These are phyloP conservation scores for Boletus tylopilopsis DNA, from an alignment of 768 basidiomycete species.

Conservation along the genomic window DNA sequence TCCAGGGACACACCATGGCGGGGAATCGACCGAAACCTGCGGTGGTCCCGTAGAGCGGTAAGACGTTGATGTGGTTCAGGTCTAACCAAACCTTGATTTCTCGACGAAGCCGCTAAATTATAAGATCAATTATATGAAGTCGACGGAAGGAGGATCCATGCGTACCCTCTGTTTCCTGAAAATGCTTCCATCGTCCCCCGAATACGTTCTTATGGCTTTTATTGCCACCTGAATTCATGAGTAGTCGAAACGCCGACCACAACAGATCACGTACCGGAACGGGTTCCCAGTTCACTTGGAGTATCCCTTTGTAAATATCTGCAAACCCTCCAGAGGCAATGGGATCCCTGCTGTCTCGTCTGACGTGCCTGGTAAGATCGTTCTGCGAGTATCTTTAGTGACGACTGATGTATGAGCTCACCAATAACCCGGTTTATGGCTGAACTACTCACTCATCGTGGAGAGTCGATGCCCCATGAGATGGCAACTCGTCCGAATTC, in stretches of 20 bases:
- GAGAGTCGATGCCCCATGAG: background rate
- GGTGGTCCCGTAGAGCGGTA: conserved; percentile 14
- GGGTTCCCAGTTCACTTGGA: conserved; percentile 4
- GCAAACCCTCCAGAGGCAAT: conserved; percentile 15
- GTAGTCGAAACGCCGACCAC: background rate
- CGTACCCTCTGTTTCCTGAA: conserved; percentile 10
- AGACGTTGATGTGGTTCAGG: conserved; percentile 23
- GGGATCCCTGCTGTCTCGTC: conserved; percentile 10
- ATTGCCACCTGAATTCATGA: conserved; percentile 10
- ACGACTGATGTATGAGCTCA: background rate
- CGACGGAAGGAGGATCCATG: background rate
- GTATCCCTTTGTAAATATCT: conserved; percentile 15
- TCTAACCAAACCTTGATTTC: conserved; percentile 28
- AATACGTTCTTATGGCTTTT: conserved; percentile 17
- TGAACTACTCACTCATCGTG: background rate
- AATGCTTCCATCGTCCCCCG: conserved; percentile 6
- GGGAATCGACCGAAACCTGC: conserved; percentile 25
- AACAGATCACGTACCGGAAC: background rate
- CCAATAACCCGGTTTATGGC: conserved; percentile 3
- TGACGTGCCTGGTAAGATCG: conserved; percentile 7
- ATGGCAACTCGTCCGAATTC: background rate
- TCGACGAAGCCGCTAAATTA: conserved; percentile 23
- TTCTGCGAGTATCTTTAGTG: background rate
- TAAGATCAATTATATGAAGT: background rate
- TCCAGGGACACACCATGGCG: conserved; percentile 31